Evolutionary conservation across 2,329 filamentous ascomycete species (phyloP), one percentile per base, ranked within the genome.

Genomic region (Davidsoniella eucalypti): DNA sequence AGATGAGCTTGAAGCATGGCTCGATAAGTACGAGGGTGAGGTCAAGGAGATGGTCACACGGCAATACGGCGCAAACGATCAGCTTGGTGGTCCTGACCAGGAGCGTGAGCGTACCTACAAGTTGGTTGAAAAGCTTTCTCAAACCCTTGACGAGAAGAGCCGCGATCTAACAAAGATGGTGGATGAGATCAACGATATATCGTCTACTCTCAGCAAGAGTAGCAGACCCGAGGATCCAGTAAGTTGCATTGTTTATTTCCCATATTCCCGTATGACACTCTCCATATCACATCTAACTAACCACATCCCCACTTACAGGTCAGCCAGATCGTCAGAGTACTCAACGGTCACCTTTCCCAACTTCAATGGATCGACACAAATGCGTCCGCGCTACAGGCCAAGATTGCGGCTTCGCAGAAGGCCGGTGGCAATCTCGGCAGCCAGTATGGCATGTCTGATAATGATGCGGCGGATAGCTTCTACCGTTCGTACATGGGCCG

Each of bases 61-160:
- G 61, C 81, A 88, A 63, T 73, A 86, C 55, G 83, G 82, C n/a
- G 76, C 78, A 40, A 76, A 78, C 46, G 85, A 90, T 59, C 77
- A 82, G 49, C 71, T 93, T 36, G 78, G 85, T 53, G 92, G 90
- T 6, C 87, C 90, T 3, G 93, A 98, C 61, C 87, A 93, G 65
- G 92, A 98, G 69, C 80, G 92, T 44, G 92, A 98, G 72, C 77
- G 84, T 63, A 96, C 90, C 56, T 95, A 96, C 69, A 93, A 94
- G 72, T 71, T 93, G 48, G 92, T 92, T 1, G 92, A 98, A 71
- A 92, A 87, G 65, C 74, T 95, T 56, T 87, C 87, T 9, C 86
- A 94, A 61, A 80, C 86, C 56, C 71, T 98, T 56, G 88, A 94
- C 52, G 87, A 94, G 58, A 93, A 96, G 78, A 87, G 87, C 61